Evolutionary conservation across 768 basidiomycete genomes (phyloP).

Genomic region (Panaeolus cyanescens): DNA sequence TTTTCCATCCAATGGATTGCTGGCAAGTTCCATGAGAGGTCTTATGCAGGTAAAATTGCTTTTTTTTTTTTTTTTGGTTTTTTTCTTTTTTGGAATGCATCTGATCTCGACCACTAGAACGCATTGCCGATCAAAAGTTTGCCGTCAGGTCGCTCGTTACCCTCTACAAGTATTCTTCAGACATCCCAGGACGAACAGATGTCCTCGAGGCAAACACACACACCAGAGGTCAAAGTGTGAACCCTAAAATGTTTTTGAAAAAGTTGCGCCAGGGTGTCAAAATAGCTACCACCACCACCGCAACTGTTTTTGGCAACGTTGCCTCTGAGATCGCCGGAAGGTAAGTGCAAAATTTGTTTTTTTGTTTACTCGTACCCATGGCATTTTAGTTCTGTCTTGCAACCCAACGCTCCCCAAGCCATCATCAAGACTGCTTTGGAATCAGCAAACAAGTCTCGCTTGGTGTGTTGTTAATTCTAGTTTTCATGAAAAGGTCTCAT

Average conservation of each 20-base stretch:
- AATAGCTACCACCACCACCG: constrained; percentile 77
- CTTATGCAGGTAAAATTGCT: constrained; percentile 55
- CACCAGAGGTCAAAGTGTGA: constrained; percentile 40
- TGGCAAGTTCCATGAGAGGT: constrained; percentile 77
- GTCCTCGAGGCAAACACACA: constrained; percentile 44
- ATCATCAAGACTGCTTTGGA: constrained; percentile 79
- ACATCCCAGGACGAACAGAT: constrained; percentile 69
- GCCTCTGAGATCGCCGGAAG: constrained; percentile 57
- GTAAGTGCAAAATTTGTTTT: constrained; percentile 21
- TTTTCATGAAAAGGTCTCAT: constrained; percentile 7
- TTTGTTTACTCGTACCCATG: constrained; percentile 18
- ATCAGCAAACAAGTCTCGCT: constrained; percentile 77
- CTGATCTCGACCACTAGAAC: too few species aligned
- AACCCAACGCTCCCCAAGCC: constrained; percentile 84
- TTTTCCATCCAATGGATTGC: constrained; percentile 87
- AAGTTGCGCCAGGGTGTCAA: constrained; percentile 72
- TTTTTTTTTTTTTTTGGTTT: constrained; percentile 11
- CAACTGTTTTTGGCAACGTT: constrained; percentile 65
- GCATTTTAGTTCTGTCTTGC: constrained; percentile 59
- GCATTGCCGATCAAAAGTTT: constrained; percentile 82
- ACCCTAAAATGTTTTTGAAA: constrained; percentile 62
- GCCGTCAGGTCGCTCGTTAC: constrained; percentile 70
- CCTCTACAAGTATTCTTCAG: constrained; percentile 78
- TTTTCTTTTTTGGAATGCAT: constrained; percentile 7
- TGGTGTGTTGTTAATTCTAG: constrained; percentile 37